Base-by-base conservation (phyloP, 2,329 filamentous ascomycete genomes). In the Scedosporium dehoogii region DNA sequence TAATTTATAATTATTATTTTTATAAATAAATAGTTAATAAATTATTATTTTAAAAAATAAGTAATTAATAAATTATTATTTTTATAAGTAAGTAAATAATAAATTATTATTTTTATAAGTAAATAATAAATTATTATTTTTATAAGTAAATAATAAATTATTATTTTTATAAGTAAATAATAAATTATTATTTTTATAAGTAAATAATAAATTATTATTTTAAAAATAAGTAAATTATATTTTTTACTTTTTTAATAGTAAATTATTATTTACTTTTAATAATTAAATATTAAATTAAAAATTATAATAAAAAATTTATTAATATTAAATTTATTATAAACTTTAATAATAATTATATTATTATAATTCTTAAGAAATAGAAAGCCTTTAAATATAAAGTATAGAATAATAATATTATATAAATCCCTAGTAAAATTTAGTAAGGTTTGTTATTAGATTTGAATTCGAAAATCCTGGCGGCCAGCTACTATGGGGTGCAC, bases 41-140 rank as follows among this genome's bases (percentile, higher is more conserved):
- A 44, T 9, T 44, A 44, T 9, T 51, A 51, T 5, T 51, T n/a
- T n/a, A n/a, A 51, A 51, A 51, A 51, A n/a, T 51, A 51, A 21
- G 16, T n/a, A 51, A 46, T 46, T 48, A 59, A 29, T 48, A 59
- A 62, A 21, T 48, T 62, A n/a, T n/a, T n/a, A n/a, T n/a, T n/a
- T n/a, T n/a, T n/a, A n/a, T n/a, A n/a, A n/a, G n/a, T n/a, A n/a
- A n/a, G n/a, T n/a, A n/a, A n/a, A n/a, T n/a, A n/a, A n/a, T n/a
- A n/a, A n/a, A n/a, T n/a, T n/a, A n/a, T n/a, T n/a, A n/a, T n/a
- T n/a, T n/a, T n/a, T n/a, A n/a, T n/a, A n/a, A n/a, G n/a, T n/a
- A n/a, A n/a, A n/a, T n/a, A n/a, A n/a, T n/a, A n/a, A n/a, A n/a
- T n/a, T n/a, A n/a, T n/a, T n/a, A n/a, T n/a, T n/a, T n/a, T n/a